These are phyloP conservation scores for Mycena leptocephala DNA, from an alignment of 768 basidiomycete genomes.

Conservation along the genomic window DNA sequence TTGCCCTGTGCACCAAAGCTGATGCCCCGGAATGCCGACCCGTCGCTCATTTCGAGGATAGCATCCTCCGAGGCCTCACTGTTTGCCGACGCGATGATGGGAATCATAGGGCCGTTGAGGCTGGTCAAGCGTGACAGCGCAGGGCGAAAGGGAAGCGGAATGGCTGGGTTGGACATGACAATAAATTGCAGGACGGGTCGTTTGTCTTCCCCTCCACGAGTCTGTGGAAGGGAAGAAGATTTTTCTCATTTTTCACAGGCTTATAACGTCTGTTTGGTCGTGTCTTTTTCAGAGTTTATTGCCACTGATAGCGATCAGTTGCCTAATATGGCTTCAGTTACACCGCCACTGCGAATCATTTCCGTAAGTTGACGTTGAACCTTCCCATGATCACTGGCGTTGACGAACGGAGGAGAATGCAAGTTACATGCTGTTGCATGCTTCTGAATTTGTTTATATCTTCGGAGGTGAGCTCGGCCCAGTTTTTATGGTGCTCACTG, in stretches of 20 bases:
- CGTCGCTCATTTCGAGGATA: constrained; percentile 93
- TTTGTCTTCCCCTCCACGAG: constrained; percentile 20
- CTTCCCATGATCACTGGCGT: too few species aligned
- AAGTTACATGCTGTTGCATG: too few species aligned
- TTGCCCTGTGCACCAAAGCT: constrained; percentile 95
- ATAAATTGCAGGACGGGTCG: not conserved
- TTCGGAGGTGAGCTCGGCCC: too few species aligned
- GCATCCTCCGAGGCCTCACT: constrained; percentile 59
- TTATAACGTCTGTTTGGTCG: constrained; percentile 1
- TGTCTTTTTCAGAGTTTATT: not conserved
- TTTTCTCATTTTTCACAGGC: not conserved
- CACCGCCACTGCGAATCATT: too few species aligned
- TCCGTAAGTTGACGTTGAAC: too few species aligned
- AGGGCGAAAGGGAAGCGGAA: constrained; percentile 45
- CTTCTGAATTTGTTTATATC: too few species aligned
- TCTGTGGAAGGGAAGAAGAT: constrained; percentile 32
- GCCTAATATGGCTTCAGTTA: too few species aligned
- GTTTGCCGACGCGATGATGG: constrained; percentile 39
- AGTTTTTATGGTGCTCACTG: too few species aligned
- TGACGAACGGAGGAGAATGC: too few species aligned
- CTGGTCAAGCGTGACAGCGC: constrained; percentile 58
- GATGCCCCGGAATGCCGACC: constrained; percentile 89
- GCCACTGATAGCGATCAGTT: too few species aligned
- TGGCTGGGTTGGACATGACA: constrained; percentile 21
- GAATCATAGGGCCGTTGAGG: constrained; percentile 48